Base-by-base conservation (phyloP, 805 yeast species). In the Wickerhamiella dianesei region DNA sequence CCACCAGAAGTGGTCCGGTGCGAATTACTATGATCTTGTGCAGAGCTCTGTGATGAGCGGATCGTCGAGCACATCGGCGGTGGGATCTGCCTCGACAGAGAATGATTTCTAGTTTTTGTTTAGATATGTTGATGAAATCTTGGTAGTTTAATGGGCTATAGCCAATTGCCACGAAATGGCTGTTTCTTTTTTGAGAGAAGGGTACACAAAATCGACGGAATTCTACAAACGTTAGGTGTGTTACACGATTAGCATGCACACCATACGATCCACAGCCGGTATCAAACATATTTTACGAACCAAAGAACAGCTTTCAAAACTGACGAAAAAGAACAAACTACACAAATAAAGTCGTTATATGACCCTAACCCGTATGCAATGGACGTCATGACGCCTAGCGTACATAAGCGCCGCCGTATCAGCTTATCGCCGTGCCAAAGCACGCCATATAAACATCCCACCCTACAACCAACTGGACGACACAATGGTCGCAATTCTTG, bases 1-100 rank as follows among this genome's bases (percentile, higher is more conserved):
- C 6, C 81, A 76, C 53, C 81, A 76, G 56, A 72, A 69, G 51
- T 76, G 81, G 81, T 72, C 77, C 3, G 81, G 81, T 4, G 77
- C 77, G n/a, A 71, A 72, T 54, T 73, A 74, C 53, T 58, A 68
- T 25, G 80, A 76, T 53, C 62, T 68, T 9, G 58, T 74, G 17
- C 59, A 70, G 49, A 64, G 63, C 40, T 59, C 67, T 19, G 67
- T 72, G 2, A 69, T 69, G 45, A 69, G 72, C 13, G 71, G 75
- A 3, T 64, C 71, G 14, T 63, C 70, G 1, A 65, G 65, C 35
- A 70, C 75, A 5, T 64, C 69, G 22, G 64, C 72, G 3, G 57
- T 63, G 8, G 75, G 76, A 3, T 60, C 61, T 4, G 71, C 64
- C 32, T 68, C 68, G 39, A 72, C 76, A 3, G 76, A 72, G 50